Evolutionary conservation across 495 filamentous ascomycete genomes (phyloP).

Genomic region (Umbilicaria muhlenbergii): DNA sequence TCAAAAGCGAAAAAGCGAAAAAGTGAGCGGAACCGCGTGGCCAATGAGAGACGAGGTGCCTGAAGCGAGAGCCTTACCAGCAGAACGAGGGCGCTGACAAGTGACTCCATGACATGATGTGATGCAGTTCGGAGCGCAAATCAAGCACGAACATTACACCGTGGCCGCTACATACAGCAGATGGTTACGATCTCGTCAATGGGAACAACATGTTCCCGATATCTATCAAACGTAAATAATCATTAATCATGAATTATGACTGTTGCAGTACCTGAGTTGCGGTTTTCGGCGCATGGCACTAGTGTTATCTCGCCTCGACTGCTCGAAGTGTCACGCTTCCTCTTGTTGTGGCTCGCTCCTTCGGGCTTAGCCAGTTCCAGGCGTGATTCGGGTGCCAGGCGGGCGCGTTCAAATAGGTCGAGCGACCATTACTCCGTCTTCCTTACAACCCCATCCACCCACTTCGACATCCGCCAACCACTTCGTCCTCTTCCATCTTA

Average conservation of each 20-base stretch:
- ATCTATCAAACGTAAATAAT: too few relatives aligned
- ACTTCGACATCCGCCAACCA: constrained; percentile 13
- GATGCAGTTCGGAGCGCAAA: too few relatives aligned
- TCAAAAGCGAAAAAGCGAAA: background rate
- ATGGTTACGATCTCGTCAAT: too few relatives aligned
- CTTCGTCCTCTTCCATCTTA: constrained; percentile 8
- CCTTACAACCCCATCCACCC: constrained; percentile 26
- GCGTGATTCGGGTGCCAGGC: constrained; percentile 5
- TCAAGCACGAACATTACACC: too few relatives aligned
- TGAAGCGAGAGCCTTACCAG: background rate
- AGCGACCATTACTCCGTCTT: constrained; percentile 25
- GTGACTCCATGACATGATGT: too few relatives aligned
- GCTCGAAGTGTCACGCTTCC: background rate
- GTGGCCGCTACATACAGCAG: too few relatives aligned
- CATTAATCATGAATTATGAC: constrained; percentile 1
- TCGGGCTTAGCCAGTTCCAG: constrained; percentile 6
- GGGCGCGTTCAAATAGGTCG: constrained; percentile 29
- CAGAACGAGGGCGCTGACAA: background rate
- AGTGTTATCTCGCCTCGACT: constrained; percentile 9
- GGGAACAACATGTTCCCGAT: too few relatives aligned
- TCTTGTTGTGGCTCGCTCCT: background rate
- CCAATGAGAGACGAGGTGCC: background rate
- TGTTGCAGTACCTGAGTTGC: background rate
- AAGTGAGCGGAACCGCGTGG: background rate
- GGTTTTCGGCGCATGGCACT: background rate